Base-by-base conservation (phyloP, 805 yeast species). In the Saturnispora halmiae region DNA sequence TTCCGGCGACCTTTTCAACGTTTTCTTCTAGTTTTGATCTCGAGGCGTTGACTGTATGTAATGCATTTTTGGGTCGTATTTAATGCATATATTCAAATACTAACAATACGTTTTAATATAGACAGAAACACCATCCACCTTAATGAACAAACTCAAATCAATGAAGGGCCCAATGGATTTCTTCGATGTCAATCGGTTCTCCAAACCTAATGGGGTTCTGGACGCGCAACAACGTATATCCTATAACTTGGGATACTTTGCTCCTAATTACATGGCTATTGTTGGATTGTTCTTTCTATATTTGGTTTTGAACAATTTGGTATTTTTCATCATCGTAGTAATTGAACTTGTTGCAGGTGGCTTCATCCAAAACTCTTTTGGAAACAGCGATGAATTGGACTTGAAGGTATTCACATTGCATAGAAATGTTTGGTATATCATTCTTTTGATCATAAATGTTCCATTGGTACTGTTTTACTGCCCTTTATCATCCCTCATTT, bases 161-260 rank as follows among this genome's bases (percentile, higher is more conserved):
- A 64, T 92, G 51, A 80, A 81, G 53, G 80, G 94, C 24, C 83
- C 88, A 14, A 84, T 79, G 59, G 98, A 92, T 58, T 92, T 92
- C 58, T 86, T 90, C 55, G 96, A 92, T 59, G 57, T 80, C 58
- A 79, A 81, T 57, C 78, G 95, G 61, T 59, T 88, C 47, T 78
- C 90, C 40, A 83, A 82, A 58, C 98, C 98, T 11, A 72, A 69
- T 41, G 84, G 83, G 57, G 73, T 84, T 53, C 75, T 80, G 36
- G 97, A 92, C 45, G 65, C 79, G 30, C 97, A 90, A 63, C 72
- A 82, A 49, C 75, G 97, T 59, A 77, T 90, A 39, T 64, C 79
- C 34, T 92, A 73, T 72, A 92, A 92, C 63, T 65, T 92, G 61
- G 75, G 81, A 31, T 82, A 90, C 64, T 92, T 82, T 65, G 73